Evolutionary conservation across 1,284 basidiomycete genomes (phyloP), one percentile per base, ranked within the genome.

Genomic region (Tilletiopsis washingtonensis): DNA sequence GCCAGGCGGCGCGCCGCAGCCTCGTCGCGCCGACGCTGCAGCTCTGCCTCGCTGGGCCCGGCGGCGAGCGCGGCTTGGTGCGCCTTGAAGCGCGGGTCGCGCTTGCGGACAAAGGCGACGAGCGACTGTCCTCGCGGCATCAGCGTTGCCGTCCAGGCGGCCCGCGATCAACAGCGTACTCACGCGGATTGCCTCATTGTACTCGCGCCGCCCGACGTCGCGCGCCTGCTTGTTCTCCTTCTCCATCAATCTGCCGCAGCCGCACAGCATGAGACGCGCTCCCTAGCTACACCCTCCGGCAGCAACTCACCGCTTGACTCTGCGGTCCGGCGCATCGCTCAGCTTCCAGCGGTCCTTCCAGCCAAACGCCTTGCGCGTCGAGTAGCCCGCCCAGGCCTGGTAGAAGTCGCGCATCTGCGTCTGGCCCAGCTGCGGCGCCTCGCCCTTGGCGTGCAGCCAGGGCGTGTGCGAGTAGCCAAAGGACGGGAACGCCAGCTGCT

Each of bases 151-250:
- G 9, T 43, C n/a, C 20, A 39, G 9, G 37, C 37, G 20, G 5
- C 5, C 9, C 20, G 5, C 20, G 5, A 7, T 9, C 19, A 15
- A 6, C 5, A 19, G 19, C 6, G 9, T n/a, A 74, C 83, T 49
- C 64, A 90, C 89, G 67, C 85, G 78, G 29, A 98, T 79, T 1
- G 85, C 85, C 40, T 97, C 91, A 64, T 93, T 97, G 74, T 94
- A 98, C 61, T 98, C 93, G 67, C 82, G 82, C 34, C 86, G 80
- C 5, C 86, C 85, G 38, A 88, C 85, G 36, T 94, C 89, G 14
- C 91, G 80, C 6, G 83, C 81, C 63, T 90, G 90, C 75, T 88
- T 90, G 74, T 98, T 98, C 63, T 97, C 94, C 67, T 85, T 88
- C 73, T 98, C 94, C 85, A 98, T 91, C 34, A 90, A 67, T 56